Percentiles rank a stretch among this genome's conserved stretches.
These are phyloP conservation scores for Kwoniella sp. DNA, from an alignment of 768 basidiomycete species.

Conservation along the genomic window DNA sequence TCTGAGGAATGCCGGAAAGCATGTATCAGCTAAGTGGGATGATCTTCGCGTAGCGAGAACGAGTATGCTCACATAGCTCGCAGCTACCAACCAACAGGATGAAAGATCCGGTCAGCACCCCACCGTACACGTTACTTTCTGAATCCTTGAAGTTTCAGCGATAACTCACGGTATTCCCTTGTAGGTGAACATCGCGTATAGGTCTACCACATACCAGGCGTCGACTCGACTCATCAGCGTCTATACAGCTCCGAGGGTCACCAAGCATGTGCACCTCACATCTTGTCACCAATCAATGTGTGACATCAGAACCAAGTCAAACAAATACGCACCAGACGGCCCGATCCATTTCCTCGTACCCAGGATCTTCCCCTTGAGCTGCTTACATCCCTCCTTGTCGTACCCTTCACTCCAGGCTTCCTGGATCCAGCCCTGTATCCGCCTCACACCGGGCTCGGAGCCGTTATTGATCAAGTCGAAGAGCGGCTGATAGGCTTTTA, in stretches of 20 bases:
- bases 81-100: slow-evolving; percentile 2
- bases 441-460: slow-evolving; percentile 66
- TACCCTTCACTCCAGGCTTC: slow-evolving; percentile 78
- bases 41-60: too few relatives aligned
- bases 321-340: slow-evolving; percentile 64
- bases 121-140: too few relatives aligned
- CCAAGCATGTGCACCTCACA: too few relatives aligned
- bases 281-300: slow-evolving; percentile 1
- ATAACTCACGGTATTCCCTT: slow-evolving; percentile 77
- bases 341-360: slow-evolving; percentile 78
- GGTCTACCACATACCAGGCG: slow-evolving; percentile 59
- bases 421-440: slow-evolving; percentile 78
- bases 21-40: slow-evolving; percentile 38
- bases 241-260: too few relatives aligned
- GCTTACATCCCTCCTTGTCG: slow-evolving; percentile 68
- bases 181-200: slow-evolving; percentile 76
- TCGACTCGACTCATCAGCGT: neutral
- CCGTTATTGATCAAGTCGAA: slow-evolving; percentile 55
- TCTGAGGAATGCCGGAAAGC: slow-evolving; percentile 59
- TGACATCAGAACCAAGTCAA: neutral
- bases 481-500: slow-evolving; percentile 28
- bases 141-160: too few relatives aligned
- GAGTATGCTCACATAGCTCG: slow-evolving; percentile 11
- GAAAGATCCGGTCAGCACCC: neutral
- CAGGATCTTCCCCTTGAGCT: slow-evolving; percentile 63